Evolutionary conservation across 108 stramenopile species (phyloP).

Genomic region (Skeletonema costatum): DNA sequence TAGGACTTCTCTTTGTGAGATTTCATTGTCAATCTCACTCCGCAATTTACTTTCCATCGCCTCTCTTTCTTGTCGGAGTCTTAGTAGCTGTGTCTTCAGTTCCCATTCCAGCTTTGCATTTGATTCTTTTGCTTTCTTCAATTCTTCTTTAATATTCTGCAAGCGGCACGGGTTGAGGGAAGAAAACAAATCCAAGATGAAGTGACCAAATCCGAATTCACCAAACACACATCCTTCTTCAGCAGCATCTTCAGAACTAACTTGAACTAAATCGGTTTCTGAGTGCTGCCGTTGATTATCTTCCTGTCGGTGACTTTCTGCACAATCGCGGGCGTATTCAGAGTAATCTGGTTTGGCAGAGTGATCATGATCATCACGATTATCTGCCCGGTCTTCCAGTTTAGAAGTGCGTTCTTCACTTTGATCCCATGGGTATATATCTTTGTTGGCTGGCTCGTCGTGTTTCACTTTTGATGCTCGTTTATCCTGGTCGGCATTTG

Average conservation of each 20-base stretch:
- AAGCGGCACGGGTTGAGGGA: background rate
- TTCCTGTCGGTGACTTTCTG: background rate
- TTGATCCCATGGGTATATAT: background rate
- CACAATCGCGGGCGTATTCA: background rate
- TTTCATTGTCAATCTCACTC: background rate
- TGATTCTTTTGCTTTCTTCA: background rate
- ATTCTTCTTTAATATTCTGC: background rate
- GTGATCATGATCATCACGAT: background rate
- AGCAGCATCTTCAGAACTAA: background rate
- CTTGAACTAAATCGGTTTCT: background rate
- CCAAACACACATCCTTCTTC: background rate
- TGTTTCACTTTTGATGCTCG: background rate
- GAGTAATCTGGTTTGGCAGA: background rate
- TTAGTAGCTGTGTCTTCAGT: background rate
- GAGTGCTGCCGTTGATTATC: background rate
- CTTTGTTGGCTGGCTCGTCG: background rate
- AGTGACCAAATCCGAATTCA: constrained; percentile 49
- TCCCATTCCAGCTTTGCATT: constrained; percentile 2
- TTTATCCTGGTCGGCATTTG: background rate
- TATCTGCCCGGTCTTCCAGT: background rate
- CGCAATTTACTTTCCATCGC: background rate
- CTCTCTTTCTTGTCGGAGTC: background rate
- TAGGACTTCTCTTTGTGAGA: background rate
- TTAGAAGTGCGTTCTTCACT: background rate
- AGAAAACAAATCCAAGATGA: constrained; percentile 24